Base-by-base conservation (phyloP, 106 monocot species). In the Alisma plantagoaquatica region DNA sequence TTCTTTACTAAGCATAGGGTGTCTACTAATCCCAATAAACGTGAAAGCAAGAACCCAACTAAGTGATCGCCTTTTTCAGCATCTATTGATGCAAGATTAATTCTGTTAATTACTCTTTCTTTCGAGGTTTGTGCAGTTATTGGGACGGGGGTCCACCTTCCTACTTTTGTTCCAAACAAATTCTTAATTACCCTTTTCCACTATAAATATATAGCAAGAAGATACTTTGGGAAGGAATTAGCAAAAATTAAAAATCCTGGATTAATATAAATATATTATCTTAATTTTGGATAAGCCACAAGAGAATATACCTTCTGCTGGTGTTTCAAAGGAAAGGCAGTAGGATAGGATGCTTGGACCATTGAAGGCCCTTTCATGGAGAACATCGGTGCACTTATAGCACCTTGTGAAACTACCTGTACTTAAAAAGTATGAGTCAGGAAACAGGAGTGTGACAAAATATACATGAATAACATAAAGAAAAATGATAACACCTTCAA, bases 361-460 rank as follows among this genome's bases (percentile, higher is more conserved):
- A 92, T 92, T 12, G 82, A 78, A 35, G 92, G 92, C 12, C 92
- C 92, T 63, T 92, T 86, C 31, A 76, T 54, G 5, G 92, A 70
- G 64, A 68, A 92, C 92, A 92, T 92, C 16, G 92, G 92, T 1
- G 92, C 75, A 54, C 76, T 82, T 46, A 92, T 92, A 41, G 92
- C 92, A 26, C 92, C 86, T 56, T 92, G 82, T 31, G 92, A 86
- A 62, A 92, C 61, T 16, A 86, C 86, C 92, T 92, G 65, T 31
- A 59, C 49, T 29, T 16, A 41, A 31, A 29, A 33, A 21, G 21
- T 15, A 1, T 6, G 19, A 41, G 2, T 14, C 28, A 33, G 14
- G 18, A 59, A 16, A 27, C 5, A n/a, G n/a, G 6, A 33, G 22
- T 17, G 3, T 23, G 32, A 61, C 20, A 31, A 47, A 46, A 27